phyloP scores from a whole-genome alignment of 768 basidiomycete genomes.

The Crassisporium funariophilum region DNA sequence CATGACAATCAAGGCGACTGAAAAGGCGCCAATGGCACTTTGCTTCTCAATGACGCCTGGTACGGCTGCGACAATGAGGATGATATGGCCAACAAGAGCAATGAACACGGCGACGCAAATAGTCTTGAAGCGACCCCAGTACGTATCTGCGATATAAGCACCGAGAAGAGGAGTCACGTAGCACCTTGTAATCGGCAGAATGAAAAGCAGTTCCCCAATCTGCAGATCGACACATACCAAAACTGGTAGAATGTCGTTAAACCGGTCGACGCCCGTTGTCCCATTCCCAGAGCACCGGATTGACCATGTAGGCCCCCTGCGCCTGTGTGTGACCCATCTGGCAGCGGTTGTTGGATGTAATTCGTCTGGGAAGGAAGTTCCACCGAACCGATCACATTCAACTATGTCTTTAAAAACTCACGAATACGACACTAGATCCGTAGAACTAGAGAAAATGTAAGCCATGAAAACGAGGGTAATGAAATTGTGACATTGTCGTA shows the following conservation, averaged over 20 bases:
- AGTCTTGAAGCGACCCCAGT: slow-evolving; percentile 76
- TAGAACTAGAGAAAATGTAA: slow-evolving; percentile 36
- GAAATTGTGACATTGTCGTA: slow-evolving; percentile 25
- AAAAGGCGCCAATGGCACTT: slow-evolving; percentile 53
- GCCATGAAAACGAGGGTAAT: neutral
- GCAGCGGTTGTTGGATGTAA: slow-evolving; percentile 74
- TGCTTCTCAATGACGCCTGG: slow-evolving; percentile 64
- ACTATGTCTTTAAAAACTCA: slow-evolving; percentile 19
- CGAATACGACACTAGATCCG: slow-evolving; percentile 53
- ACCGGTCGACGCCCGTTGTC: slow-evolving; percentile 74
- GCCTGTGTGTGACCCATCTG: slow-evolving; percentile 65
- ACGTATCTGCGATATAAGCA: slow-evolving; percentile 73
- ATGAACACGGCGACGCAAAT: slow-evolving; percentile 60
- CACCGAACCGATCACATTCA: neutral
- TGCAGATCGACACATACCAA: slow-evolving; percentile 44
- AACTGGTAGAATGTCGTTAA: slow-evolving; percentile 72
- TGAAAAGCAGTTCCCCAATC: neutral
- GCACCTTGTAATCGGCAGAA: slow-evolving; percentile 42
- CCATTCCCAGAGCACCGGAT: slow-evolving; percentile 67
- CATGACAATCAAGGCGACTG: slow-evolving; percentile 63
- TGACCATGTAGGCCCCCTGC: slow-evolving; percentile 54
- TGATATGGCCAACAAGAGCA: slow-evolving; percentile 65
- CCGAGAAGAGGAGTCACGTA: slow-evolving; percentile 69
- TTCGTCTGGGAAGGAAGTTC: slow-evolving; percentile 49
- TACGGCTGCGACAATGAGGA: slow-evolving; percentile 66